Conservation (phyloP, 257 asterid genomes). For the Solanum lycopersicoides region DNA sequence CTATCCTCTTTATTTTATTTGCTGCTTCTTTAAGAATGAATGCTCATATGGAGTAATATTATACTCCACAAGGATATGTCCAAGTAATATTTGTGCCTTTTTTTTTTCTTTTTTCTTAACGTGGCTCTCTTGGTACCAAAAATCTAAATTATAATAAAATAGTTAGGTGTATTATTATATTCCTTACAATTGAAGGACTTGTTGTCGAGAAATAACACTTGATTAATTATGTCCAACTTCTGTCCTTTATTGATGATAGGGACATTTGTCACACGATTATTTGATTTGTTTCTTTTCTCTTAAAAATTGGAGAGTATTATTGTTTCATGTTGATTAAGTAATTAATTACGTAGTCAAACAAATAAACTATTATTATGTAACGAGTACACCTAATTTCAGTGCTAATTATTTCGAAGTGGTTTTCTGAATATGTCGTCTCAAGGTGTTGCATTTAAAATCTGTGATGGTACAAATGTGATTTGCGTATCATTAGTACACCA, state of each 20-base stretch:
- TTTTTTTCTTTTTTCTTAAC: neutral
- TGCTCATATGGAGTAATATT: neutral
- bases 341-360: neutral
- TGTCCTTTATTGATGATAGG: neutral
- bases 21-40: neutral
- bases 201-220: neutral
- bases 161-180: neutral
- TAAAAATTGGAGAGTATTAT: neutral
- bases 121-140: neutral
- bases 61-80: neutral
- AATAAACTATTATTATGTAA: neutral
- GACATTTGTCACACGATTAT: neutral
- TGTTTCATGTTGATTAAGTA: neutral
- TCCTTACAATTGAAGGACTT: neutral
- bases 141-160: neutral
- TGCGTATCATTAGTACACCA: neutral
- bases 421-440: neutral
- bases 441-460: neutral
- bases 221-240: neutral
- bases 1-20: neutral
- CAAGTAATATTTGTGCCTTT: neutral
- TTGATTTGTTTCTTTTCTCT: neutral
- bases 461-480: neutral
- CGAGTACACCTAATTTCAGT: neutral
- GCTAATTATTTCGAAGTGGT: neutral